A percentile compares a stretch with the other conserved stretches of the same genome.
Conservation (phyloP, 148 eudicot genomes). For the Drosera capensis region DNA sequence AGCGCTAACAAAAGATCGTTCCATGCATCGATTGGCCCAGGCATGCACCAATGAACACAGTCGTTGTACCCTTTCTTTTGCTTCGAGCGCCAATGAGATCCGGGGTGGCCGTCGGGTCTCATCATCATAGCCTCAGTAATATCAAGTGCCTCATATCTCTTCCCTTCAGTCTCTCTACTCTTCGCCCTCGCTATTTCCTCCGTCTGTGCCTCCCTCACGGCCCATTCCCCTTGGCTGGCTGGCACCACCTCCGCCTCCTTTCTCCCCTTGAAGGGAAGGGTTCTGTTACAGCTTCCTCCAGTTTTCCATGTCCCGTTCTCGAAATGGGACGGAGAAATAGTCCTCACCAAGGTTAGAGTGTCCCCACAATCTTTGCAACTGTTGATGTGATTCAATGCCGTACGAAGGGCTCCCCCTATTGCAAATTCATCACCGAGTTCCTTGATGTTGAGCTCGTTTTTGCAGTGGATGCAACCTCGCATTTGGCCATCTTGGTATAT, state of each 20-base stretch:
- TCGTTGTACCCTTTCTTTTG: slow-evolving; percentile 57
- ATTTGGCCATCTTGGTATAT: slow-evolving; percentile 16
- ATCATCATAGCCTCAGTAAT: slow-evolving; percentile 38
- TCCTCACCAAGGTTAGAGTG: slow-evolving; percentile 30
- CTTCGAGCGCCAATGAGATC: slow-evolving; percentile 31
- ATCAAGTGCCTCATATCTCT: slow-evolving; percentile 35
- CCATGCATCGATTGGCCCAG: slow-evolving; percentile 72
- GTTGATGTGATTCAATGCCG: slow-evolving; percentile 24
- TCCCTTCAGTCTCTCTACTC: slow-evolving; percentile 12
- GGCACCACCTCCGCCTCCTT: background rate
- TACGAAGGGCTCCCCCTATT: slow-evolving; percentile 16
- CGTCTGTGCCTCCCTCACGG: slow-evolving; percentile 23
- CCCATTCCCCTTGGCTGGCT: slow-evolving; percentile 10
- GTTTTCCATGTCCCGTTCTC: slow-evolving; percentile 55
- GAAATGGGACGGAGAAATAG: slow-evolving; percentile 63
- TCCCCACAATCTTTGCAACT: slow-evolving; percentile 19
- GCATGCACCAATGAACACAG: slow-evolving; percentile 80
- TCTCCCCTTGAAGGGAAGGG: slow-evolving; percentile 19
- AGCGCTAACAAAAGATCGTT: slow-evolving; percentile 46
- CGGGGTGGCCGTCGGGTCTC: slow-evolving; percentile 75
- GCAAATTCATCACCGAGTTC: slow-evolving; percentile 10
- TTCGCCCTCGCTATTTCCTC: slow-evolving; percentile 32
- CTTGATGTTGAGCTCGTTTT: slow-evolving; percentile 13
- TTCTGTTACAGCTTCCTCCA: slow-evolving; percentile 50
- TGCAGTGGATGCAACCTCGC: slow-evolving; percentile 20